Conservation (phyloP, 192 early-diverging fungal genomes). For the Radiomyces spectabilis region DNA sequence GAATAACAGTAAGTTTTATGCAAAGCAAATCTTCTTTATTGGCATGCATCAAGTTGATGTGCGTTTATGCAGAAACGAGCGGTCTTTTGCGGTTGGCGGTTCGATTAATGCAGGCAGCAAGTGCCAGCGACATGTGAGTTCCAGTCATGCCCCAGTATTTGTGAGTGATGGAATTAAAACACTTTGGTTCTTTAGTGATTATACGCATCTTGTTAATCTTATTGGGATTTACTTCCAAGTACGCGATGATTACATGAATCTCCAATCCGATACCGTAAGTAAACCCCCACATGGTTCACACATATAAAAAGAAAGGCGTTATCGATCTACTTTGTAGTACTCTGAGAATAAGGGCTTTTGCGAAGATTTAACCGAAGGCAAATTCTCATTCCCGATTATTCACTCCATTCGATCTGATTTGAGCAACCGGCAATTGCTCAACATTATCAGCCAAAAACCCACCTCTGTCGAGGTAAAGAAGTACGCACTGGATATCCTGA, state of each 20-base stretch:
- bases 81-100: conserved; percentile 81
- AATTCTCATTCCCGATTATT: conserved; percentile 83
- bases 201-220: conserved; percentile 59
- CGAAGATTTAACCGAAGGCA: conserved; percentile 89
- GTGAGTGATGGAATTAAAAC: neutral
- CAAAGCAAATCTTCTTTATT: neutral
- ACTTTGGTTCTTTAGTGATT: conserved; percentile 36
- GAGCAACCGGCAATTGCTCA: conserved; percentile 48
- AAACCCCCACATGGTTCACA: too few relatives aligned
- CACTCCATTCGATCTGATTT: conserved; percentile 54
- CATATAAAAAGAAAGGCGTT: too few relatives aligned
- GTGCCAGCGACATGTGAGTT: conserved; percentile 31
- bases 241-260: conserved; percentile 86
- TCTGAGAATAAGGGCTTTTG: conserved; percentile 81
- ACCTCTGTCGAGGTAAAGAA: conserved; percentile 63
- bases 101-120: conserved; percentile 61
- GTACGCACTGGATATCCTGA: conserved; percentile 71
- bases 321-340: conserved; percentile 36
- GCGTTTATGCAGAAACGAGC: conserved; percentile 57
- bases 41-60: neutral
- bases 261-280: conserved; percentile 43
- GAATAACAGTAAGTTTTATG: conserved; percentile 53
- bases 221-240: conserved; percentile 86
- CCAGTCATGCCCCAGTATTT: neutral
- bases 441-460: conserved; percentile 72